phyloP scores from a whole-genome alignment of 345 rosid species.

The Hirschfeldia incana region DNA sequence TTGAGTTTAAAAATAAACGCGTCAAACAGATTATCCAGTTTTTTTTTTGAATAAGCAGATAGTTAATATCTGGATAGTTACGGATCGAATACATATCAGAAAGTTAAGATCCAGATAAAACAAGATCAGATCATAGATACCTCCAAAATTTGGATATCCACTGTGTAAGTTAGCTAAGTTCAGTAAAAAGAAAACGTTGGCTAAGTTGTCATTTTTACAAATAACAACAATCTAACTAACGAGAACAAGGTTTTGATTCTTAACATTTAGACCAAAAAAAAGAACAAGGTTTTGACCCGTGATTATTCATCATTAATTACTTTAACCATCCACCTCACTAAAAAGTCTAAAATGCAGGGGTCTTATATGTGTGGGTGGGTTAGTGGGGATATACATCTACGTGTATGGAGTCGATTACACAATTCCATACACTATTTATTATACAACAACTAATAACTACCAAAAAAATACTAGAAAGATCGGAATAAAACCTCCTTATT shows the following conservation, averaged over 20 bases:
- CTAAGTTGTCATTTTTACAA: neutral
- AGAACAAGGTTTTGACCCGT: neutral
- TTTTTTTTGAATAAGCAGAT: too few species aligned
- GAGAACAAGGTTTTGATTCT: neutral
- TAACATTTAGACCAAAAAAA: too few species aligned
- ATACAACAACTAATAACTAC: slow-evolving; percentile 15
- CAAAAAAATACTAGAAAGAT: neutral
- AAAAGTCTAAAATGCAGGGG: neutral
- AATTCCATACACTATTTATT: slow-evolving; percentile 4
- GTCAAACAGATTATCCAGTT: too few species aligned
- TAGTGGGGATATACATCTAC: neutral
- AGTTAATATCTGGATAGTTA: too few species aligned
- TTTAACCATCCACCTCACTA: neutral
- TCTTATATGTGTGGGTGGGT: neutral
- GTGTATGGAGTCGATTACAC: slow-evolving; percentile 1
- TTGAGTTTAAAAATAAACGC: too few species aligned
- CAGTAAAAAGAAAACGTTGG: too few species aligned
- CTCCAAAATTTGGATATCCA: too few species aligned
- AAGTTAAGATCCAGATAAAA: too few species aligned
- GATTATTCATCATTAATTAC: neutral
- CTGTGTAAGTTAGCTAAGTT: too few species aligned
- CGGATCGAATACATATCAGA: too few species aligned
- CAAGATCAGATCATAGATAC: too few species aligned
- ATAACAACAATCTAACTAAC: neutral
- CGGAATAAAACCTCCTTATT: neutral